Conservation (phyloP, 2,329 filamentous ascomycete species). For the Monilinia aucupariae region DNA sequence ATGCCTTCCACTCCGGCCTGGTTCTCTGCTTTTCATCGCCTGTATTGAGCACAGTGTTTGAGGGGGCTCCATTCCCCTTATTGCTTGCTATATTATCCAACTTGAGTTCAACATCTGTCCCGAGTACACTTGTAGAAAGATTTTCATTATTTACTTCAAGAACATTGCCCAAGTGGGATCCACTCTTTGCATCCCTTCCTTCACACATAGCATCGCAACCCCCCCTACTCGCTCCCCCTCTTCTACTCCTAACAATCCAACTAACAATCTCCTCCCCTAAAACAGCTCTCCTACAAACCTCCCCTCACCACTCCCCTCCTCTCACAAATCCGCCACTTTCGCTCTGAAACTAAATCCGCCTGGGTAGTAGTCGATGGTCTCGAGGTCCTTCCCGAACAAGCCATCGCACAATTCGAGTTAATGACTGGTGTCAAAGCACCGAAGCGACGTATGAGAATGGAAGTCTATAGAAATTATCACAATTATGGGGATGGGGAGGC, state of each 20-base stretch:
- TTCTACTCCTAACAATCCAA: not conserved
- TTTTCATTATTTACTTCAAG: not conserved
- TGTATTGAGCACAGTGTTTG: not conserved
- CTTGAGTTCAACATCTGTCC: not conserved
- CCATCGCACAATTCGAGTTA: conserved; percentile 75
- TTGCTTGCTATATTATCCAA: too few species aligned
- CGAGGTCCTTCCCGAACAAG: conserved; percentile 72
- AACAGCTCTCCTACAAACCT: conserved; percentile 57
- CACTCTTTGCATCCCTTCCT: not conserved
- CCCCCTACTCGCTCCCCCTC: not conserved
- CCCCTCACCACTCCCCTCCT: conserved; percentile 67
- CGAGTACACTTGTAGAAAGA: not conserved
- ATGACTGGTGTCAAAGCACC: conserved; percentile 71
- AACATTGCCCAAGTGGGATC: not conserved
- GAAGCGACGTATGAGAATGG: conserved; percentile 59
- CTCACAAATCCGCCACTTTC: conserved; percentile 50
- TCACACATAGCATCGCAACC: not conserved
- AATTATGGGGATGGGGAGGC: conserved; percentile 24
- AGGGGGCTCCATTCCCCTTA: not conserved
- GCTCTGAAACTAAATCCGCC: conserved; percentile 48
- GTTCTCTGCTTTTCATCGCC: not conserved
- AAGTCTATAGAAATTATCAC: conserved; percentile 31
- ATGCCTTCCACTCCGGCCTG: conserved; percentile 5
- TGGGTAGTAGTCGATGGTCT: conserved; percentile 75
- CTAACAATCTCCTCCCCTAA: conserved; percentile 3